Base-by-base conservation (phyloP, 768 basidiomycete species). In the Mycena venus region DNA sequence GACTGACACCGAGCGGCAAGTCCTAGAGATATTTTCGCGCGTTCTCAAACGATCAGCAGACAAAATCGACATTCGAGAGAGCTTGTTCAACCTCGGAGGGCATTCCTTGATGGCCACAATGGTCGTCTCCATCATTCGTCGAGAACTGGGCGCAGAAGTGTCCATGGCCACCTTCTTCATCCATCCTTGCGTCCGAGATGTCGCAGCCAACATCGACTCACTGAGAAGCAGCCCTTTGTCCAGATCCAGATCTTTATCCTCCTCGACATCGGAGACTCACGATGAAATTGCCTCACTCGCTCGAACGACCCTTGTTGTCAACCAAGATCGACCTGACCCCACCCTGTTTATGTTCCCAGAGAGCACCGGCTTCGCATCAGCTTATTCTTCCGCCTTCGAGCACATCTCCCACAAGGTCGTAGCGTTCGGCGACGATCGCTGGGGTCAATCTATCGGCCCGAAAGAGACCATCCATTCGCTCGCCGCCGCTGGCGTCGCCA, bases 61-160 rank as follows among this genome's bases (percentile, higher is more conserved):
- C 32, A 58, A 32, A 58, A 58, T 58, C 32, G 56, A 58, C 56
- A 58, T 36, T 34, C 56, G 56, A 34, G 32, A 58, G 32, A 58
- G 56, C 56, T 58, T 58, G 32, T 58, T 58, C 56, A 58, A 58
- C 32, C 32, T 58, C 56, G 56, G 56, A 58, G 56, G 56, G 32
- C 56, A 58, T 36, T 58, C 56, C n/a, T 58, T 58, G 56, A 58
- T 58, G 56, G 56, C 56, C 56, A 58, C 56, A 36, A 58, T 58
- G 56, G 32, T 58, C 56, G 56, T 58, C 56, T 34, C 56, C 56
- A 58, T 58, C 56, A 58, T 58, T 36, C 56, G 56, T 58, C 56
- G 56, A 58, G 56, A 58, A 58, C 56, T 58, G 32, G 56, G 56
- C 56, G 56, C 32, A 58, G 56, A 58, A n/a, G 56, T 58, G 56